Evolutionary conservation across 768 basidiomycete genomes (phyloP).

Genomic region (Panellus pusillus): DNA sequence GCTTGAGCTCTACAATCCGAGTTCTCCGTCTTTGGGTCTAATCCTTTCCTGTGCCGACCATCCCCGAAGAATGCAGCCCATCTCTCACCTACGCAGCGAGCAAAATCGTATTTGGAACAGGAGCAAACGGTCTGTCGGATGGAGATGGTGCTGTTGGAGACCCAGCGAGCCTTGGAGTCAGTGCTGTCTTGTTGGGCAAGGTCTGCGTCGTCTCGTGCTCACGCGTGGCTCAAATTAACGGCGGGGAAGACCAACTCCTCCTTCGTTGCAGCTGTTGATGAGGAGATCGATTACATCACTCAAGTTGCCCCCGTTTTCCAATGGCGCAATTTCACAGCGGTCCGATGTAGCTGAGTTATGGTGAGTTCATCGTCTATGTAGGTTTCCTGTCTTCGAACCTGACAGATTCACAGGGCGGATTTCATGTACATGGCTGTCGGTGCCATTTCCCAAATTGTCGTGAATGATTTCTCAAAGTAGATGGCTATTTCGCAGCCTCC

Average conservation of each 20-base stretch:
- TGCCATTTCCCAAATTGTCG: not conserved
- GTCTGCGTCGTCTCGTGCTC: too few relatives aligned
- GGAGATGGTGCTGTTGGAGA: slow-evolving; percentile 46
- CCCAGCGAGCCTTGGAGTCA: slow-evolving; percentile 50
- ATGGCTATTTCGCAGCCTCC: slow-evolving; percentile 31
- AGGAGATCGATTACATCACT: slow-evolving; percentile 35
- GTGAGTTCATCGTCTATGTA: slow-evolving; percentile 25
- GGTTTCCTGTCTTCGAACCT: not conserved
- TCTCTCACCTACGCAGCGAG: slow-evolving; percentile 38
- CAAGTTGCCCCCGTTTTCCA: slow-evolving; percentile 35
- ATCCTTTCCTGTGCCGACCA: slow-evolving; percentile 35
- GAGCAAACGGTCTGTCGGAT: slow-evolving; percentile 33
- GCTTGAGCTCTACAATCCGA: slow-evolving; percentile 41
- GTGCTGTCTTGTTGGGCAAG: slow-evolving; percentile 40
- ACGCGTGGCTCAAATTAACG: too few relatives aligned
- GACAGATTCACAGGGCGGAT: slow-evolving; percentile 30
- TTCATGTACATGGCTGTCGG: slow-evolving; percentile 37
- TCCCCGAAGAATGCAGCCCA: slow-evolving; percentile 22
- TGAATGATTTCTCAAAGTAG: not conserved
- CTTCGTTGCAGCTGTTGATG: slow-evolving; percentile 33
- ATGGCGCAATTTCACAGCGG: slow-evolving; percentile 50
- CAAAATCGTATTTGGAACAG: slow-evolving; percentile 38
- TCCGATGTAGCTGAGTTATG: slow-evolving; percentile 39
- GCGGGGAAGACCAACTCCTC: slow-evolving; percentile 33
- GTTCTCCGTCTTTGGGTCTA: slow-evolving; percentile 39